phyloP scores from a whole-genome alignment of 306 rosid genomes.

The Cucurbita moschata region DNA sequence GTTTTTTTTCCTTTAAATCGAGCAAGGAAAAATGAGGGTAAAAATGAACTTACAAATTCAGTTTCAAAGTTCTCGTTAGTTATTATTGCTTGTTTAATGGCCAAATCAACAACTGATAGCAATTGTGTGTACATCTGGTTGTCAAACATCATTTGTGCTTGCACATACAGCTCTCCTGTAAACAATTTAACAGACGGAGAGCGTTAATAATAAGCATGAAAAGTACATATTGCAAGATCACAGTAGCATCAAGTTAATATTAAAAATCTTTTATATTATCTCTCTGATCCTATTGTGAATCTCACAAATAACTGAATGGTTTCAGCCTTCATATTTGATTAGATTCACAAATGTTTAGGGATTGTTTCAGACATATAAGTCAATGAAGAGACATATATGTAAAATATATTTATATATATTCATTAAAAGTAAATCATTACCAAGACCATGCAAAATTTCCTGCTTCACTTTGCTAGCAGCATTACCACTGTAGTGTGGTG shows the following conservation, averaged over 20 bases:
- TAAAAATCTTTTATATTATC: background rate
- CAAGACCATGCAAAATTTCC: slow-evolving; percentile 86
- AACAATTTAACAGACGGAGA: slow-evolving; percentile 7
- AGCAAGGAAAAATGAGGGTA: background rate
- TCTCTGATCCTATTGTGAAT: background rate
- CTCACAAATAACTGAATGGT: background rate
- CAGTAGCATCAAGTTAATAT: background rate
- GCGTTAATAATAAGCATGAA: background rate
- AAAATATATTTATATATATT: background rate
- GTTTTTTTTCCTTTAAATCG: background rate
- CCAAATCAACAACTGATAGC: slow-evolving; percentile 48
- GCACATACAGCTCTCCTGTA: slow-evolving; percentile 81
- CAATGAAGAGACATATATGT: background rate
- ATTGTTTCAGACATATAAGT: background rate
- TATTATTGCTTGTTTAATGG: slow-evolving; percentile 54
- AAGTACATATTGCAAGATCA: background rate
- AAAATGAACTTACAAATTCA: slow-evolving; percentile 64
- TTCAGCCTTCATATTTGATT: background rate
- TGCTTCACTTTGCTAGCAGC: slow-evolving; percentile 75
- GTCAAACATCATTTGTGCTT: slow-evolving; percentile 69
- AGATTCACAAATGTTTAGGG: background rate
- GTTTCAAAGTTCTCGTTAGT: slow-evolving; percentile 53
- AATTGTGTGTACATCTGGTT: slow-evolving; percentile 52
- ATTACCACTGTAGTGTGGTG: slow-evolving; percentile 43
- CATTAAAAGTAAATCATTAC: slow-evolving; percentile 38